Evolutionary conservation across 2,329 filamentous ascomycete genomes (phyloP).

Genomic region (Fusarium sp.): DNA sequence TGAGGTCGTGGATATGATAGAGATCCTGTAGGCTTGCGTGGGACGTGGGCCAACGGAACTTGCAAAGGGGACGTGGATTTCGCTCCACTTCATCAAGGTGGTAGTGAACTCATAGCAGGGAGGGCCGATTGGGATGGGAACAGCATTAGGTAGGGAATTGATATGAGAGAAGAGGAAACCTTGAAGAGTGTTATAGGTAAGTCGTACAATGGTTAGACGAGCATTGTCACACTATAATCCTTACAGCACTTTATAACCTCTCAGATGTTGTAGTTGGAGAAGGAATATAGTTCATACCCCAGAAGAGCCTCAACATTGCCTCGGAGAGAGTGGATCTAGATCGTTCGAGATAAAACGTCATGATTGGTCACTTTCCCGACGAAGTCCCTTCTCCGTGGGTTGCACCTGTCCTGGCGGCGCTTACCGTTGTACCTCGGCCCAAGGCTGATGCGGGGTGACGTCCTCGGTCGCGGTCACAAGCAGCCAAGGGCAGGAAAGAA

Average conservation of each 20-base stretch:
- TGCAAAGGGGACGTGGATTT: conserved; percentile 2
- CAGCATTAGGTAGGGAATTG: not conserved
- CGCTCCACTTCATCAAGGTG: conserved; percentile 32
- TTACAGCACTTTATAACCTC: not conserved
- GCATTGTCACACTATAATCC: not conserved
- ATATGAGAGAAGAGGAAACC: not conserved
- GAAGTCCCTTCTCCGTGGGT: not conserved
- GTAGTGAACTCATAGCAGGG: not conserved
- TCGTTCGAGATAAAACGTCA: not conserved
- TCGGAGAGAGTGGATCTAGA: conserved; percentile 27
- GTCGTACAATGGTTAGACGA: not conserved
- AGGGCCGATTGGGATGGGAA: not conserved
- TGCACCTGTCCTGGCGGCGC: conserved; percentile 24
- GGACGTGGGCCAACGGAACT: conserved; percentile 1
- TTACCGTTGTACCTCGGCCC: conserved; percentile 42
- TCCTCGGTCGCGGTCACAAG: conserved; percentile 35
- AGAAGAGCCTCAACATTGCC: conserved; percentile 34
- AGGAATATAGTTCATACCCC: conserved; percentile 8
- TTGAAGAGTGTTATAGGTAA: not conserved
- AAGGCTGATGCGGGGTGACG: conserved; percentile 44
- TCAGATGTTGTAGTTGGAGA: not conserved
- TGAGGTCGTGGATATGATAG: not conserved
- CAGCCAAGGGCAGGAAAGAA: conserved; percentile 3
- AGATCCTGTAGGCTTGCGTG: not conserved
- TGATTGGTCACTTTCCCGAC: conserved; percentile 11